Percentiles rank a stretch among this genome's conserved stretches.
phyloP scores from a whole-genome alignment of 2,329 filamentous ascomycete species.

The Phyllosticta capitalensis region DNA sequence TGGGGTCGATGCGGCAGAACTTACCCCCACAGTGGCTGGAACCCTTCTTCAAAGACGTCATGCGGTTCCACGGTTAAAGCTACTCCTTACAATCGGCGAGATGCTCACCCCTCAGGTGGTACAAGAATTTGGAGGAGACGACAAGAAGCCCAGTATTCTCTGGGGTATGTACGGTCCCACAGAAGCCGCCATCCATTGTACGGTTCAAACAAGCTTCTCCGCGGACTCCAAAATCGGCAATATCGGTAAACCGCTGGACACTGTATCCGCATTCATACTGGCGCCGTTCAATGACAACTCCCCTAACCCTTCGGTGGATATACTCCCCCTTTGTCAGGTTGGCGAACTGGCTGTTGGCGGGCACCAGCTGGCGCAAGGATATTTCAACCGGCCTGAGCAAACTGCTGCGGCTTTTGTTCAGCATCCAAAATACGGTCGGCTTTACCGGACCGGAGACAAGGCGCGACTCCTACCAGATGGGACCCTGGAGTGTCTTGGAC shows the following conservation, averaged over 20 bases:
- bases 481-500: slow-evolving; percentile 71
- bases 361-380: slow-evolving; percentile 66
- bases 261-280: slow-evolving; percentile 68
- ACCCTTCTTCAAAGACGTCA: slow-evolving; percentile 61
- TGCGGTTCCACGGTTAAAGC: slow-evolving; percentile 56
- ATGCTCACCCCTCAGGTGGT: slow-evolving; percentile 77
- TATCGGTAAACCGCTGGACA: slow-evolving; percentile 71
- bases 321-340: slow-evolving; percentile 56
- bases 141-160: slow-evolving; percentile 51
- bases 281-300: slow-evolving; percentile 29
- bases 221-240: slow-evolving; percentile 50
- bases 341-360: slow-evolving; percentile 80
- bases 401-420: slow-evolving; percentile 63
- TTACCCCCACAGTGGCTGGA: slow-evolving; percentile 79
- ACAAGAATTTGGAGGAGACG: slow-evolving; percentile 62
- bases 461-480: slow-evolving; percentile 59
- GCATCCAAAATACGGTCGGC: slow-evolving; percentile 51
- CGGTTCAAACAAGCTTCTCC: slow-evolving; percentile 56
- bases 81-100: slow-evolving; percentile 82
- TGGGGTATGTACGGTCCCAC: slow-evolving; percentile 95
- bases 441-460: slow-evolving; percentile 83
- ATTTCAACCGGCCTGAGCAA: slow-evolving; percentile 71
- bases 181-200: slow-evolving; percentile 86
- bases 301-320: slow-evolving; percentile 28
- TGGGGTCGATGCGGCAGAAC: slow-evolving; percentile 71